Base-by-base conservation (phyloP, 139 green algal species). In the Picochlorum sp. region DNA sequence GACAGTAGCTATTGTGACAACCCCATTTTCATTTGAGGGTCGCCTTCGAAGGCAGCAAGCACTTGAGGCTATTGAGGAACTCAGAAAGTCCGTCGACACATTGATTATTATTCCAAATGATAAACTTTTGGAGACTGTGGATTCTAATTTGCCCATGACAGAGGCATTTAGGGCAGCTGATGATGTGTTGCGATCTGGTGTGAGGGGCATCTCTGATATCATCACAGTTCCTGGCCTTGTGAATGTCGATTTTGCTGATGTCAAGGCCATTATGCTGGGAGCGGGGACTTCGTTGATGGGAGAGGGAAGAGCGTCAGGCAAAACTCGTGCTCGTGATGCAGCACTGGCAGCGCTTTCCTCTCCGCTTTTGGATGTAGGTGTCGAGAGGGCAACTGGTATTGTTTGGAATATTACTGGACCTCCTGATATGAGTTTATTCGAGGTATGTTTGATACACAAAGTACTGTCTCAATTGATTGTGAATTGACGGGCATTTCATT, bases 161-260 rank as follows among this genome's bases (percentile, higher is more conserved):
- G 89, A 97, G 31, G 91, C 91, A 3, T 97, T 97, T 78, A 82
- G 77, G 44, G 77, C 94, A 44, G 90, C 90, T 11, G 91, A 97
- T 56, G 86, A 96, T 63, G 85, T 96, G 45, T 74, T 97, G 57
- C 70, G 85, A 1, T 70, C 84, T 59, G 91, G 91, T 58, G 91
- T 97, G 23, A 76, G 85, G 3, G 91, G 91, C 69, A 97, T 97
- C 74, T 90, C 77, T 8, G 91, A 97, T 74, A 97, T 97, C 79
- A 96, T 97, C 77, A 96, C 88, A 26, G 81, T 95, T 15, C 89
- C 90, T 13, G 91, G 91, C 21, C 77, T 97, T 59, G 84, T 97
- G 23, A 97, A 97, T 68, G 91, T 97, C n/a, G 91, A 97, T 81
- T 97, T 97, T 84, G 91, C 91, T 23, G 91, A 97, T 69, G 91